Percentiles rank a stretch among this genome's conserved stretches.
These are phyloP conservation scores for Limnanthes douglasii DNA, from an alignment of 345 rosid genomes.

Conservation along the genomic window DNA sequence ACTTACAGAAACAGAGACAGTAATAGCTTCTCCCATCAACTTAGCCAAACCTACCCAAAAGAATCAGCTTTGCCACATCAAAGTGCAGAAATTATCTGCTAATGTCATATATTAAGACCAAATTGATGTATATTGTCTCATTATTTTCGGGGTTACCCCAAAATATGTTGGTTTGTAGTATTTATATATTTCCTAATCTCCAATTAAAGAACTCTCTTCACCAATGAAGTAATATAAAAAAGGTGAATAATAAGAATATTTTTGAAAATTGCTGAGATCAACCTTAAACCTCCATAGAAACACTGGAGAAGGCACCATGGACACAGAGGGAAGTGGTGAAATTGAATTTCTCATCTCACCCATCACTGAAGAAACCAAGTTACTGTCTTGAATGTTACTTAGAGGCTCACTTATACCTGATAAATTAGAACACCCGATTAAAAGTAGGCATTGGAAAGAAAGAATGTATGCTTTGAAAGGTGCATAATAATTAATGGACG, in stretches of 20 bases:
- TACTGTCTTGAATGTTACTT: conserved; percentile 30
- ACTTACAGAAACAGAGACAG: too few relatives aligned
- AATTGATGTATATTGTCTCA: neutral
- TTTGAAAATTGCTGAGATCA: neutral
- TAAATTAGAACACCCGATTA: neutral
- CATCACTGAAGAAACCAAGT: conserved; percentile 13
- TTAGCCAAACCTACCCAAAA: too few relatives aligned
- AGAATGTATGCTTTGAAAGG: neutral
- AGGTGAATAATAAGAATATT: neutral
- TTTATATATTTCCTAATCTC: too few relatives aligned
- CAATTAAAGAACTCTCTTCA: too few relatives aligned
- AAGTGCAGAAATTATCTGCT: too few relatives aligned
- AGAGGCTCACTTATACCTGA: conserved; percentile 20
- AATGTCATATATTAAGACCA: neutral
- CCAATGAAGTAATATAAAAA: too few relatives aligned
- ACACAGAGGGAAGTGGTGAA: conserved; percentile 28
- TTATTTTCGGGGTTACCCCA: neutral
- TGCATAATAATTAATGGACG: neutral
- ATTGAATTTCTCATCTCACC: conserved; percentile 35
- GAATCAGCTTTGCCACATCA: too few relatives aligned
- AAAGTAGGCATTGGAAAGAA: neutral
- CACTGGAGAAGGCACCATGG: conserved; percentile 65
- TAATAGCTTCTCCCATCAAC: too few relatives aligned
- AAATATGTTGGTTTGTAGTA: too few relatives aligned
- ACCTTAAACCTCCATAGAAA: conserved; percentile 95